These are phyloP conservation scores for Solanum habrochaites DNA, from an alignment of 257 asterid species.

Conservation along the genomic window DNA sequence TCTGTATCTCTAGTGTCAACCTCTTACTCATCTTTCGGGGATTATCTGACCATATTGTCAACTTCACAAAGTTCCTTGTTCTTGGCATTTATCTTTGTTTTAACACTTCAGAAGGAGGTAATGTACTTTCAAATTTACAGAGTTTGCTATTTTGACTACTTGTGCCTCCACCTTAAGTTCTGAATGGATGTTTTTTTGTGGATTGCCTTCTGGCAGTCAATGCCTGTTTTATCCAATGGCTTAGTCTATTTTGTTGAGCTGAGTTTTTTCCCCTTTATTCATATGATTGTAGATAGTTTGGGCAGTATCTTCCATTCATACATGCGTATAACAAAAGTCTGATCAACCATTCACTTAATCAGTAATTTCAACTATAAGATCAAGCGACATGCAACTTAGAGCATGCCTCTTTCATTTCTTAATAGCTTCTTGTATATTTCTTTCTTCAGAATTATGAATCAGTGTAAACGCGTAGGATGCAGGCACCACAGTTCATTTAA, in stretches of 20 bases:
- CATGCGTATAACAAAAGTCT: background rate
- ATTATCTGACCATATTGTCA: background rate
- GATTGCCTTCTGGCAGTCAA: background rate
- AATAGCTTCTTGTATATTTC: background rate
- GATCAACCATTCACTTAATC: background rate
- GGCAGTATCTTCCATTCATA: background rate
- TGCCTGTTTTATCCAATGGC: background rate
- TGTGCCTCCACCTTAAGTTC: background rate
- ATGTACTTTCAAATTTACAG: background rate
- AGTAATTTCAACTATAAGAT: background rate
- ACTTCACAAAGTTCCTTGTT: background rate
- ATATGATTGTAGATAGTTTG: background rate
- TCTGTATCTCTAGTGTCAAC: background rate
- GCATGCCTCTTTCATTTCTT: background rate
- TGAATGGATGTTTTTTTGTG: background rate
- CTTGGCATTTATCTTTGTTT: background rate
- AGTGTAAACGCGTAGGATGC: background rate
- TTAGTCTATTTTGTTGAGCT: background rate
- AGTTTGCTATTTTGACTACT: background rate
- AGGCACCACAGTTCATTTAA: background rate
- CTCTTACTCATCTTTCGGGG: background rate
- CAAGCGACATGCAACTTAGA: background rate
- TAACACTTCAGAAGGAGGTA: background rate
- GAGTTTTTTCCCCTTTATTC: background rate
- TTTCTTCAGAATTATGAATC: background rate